Evolutionary conservation across 1,139 yeast genomes (phyloP), one percentile per base, ranked within the genome.

Genomic region (Eremothecium coryli): DNA sequence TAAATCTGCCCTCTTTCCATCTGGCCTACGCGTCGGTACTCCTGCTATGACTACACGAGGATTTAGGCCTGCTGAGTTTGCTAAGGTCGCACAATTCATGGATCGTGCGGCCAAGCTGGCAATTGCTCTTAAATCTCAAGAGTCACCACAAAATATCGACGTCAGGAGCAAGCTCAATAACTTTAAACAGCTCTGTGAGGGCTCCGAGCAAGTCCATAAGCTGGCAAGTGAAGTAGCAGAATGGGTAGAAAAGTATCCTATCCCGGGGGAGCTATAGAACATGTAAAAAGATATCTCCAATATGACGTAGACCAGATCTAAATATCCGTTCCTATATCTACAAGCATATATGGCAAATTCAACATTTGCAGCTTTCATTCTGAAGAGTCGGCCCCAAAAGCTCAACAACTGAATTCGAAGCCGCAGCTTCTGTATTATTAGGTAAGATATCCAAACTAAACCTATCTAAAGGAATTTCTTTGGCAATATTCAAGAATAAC

Each of bases 1-100:
- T 66, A 80, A 78, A 61, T 82, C 94, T 26, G 97, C 97, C 22
- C 68, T 88, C 48, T 85, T 84, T 65, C 97, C 97, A 52, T 84
- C 93, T 35, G 97, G 97, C 48, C 70, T 88, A 54, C 81, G 97
- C 70, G 85, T 88, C 40, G 97, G 97, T 50, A 84, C 97, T 29
- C 97, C 97, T 39, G 96, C 96, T 39, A 88, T 88, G 97, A 82
- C 96, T 44, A 85, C 96, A 35, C 80, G 97, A 69, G 96, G 96
- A 18, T 80, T 88, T 52, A 79, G 81, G 29, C 73, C 72, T 43
- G 71, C 64, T 31, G 96, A 88, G 52, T 88, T 88, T 52, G 75
- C 68, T 45, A 70, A 73, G 56, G 90, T 88, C 39, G 82, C 88
- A 18, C 73, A 70, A 39, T 85, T 74, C 66, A 79, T 88, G 58